These are phyloP conservation scores for Panicum miliaceum DNA, from an alignment of 176 grass and related monocot species.

Conservation along the genomic window DNA sequence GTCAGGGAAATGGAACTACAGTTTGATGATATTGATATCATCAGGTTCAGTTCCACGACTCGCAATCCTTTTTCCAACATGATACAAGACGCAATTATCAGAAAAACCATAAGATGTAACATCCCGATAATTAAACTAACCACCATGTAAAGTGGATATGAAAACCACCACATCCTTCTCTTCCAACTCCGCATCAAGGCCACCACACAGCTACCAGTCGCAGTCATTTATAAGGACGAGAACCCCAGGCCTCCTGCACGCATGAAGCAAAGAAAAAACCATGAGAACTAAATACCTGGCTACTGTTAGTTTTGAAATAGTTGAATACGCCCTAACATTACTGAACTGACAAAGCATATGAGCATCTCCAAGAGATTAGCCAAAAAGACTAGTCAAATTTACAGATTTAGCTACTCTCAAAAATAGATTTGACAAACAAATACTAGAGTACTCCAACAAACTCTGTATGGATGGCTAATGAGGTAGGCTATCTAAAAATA, in stretches of 20 bases:
- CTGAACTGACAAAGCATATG: not conserved
- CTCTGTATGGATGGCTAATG: no score
- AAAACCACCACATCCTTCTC: slow-evolving; percentile 93
- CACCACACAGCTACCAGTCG: slow-evolving; percentile 84
- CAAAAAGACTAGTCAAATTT: no score
- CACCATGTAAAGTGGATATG: slow-evolving; percentile 89
- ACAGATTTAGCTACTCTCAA: no score
- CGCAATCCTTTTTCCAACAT: not conserved
- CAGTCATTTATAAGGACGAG: slow-evolving; percentile 87
- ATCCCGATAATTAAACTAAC: slow-evolving; percentile 45
- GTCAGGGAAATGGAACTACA: not conserved
- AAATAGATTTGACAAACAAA: no score
- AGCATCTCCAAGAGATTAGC: no score
- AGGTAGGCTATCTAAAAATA: no score
- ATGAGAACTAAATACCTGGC: slow-evolving; percentile 4
- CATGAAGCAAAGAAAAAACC: slow-evolving; percentile 7
- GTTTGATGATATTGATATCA: not conserved
- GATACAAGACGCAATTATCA: slow-evolving; percentile 12
- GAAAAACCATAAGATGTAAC: not conserved
- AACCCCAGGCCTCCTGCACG: slow-evolving; percentile 85
- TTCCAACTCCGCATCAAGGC: slow-evolving; percentile 76
- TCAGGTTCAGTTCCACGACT: slow-evolving; percentile 15
- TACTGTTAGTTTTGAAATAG: not conserved
- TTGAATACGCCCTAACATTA: not conserved
- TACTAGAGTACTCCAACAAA: no score